A percentile compares a stretch with the other conserved stretches of the same genome.
phyloP scores from a whole-genome alignment of 805 yeast species.

The Nakazawaea populi region DNA sequence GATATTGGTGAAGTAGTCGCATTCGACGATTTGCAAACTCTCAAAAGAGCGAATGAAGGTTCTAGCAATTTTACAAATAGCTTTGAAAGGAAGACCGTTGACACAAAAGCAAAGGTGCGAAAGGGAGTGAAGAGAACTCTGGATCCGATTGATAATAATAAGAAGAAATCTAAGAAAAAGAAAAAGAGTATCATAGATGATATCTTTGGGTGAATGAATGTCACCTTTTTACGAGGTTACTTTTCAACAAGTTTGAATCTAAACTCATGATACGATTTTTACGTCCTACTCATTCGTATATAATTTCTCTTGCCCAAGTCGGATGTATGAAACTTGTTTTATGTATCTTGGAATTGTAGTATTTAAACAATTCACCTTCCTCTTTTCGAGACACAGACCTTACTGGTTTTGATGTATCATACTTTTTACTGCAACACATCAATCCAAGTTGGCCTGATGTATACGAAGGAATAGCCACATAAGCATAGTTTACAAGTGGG shows the following conservation, averaged over 20 bases:
- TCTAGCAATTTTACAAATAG: no score
- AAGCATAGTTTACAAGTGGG: conserved; percentile 88
- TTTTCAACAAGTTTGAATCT: no score
- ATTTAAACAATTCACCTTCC: conserved; percentile 62
- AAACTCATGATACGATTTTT: no score
- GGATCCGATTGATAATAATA: conserved; percentile 10
- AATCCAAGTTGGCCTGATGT: conserved; percentile 98
- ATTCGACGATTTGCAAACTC: conserved; percentile 12
- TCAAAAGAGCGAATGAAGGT: conserved; percentile 12
- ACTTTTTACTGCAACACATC: conserved; percentile 83
- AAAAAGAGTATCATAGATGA: conserved; percentile 61
- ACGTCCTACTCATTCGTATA: background rate
- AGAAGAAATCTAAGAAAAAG: conserved; percentile 29
- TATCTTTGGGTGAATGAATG: conserved; percentile 49
- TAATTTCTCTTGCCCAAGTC: conserved; percentile 57
- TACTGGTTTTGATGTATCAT: conserved; percentile 62
- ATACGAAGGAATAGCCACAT: conserved; percentile 92
- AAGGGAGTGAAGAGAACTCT: conserved; percentile 8
- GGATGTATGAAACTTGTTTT: conserved; percentile 88
- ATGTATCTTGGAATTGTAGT: conserved; percentile 83
- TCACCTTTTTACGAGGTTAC: no score
- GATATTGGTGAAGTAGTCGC: conserved; percentile 25
- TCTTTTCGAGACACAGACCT: conserved; percentile 58
- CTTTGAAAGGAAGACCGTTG: no score
- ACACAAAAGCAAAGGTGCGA: conserved; percentile 6